phyloP scores from a whole-genome alignment of 352 stramenopile species.

The Phytopythium mirpurense region DNA sequence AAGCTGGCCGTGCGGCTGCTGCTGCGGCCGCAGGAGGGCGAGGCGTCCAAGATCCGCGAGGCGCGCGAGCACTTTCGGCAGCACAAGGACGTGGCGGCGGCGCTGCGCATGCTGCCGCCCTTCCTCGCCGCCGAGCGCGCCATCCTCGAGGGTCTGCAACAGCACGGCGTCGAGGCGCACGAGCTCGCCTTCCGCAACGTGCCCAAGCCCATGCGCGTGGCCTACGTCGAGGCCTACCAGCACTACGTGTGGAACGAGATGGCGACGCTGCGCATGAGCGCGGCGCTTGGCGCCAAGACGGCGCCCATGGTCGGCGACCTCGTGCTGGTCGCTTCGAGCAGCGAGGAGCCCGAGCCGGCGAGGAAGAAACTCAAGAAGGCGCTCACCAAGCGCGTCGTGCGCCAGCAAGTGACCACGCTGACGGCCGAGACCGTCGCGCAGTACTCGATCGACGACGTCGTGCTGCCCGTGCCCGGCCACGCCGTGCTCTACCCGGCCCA shows the following conservation, averaged over 20 bases:
- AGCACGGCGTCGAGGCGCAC: conserved; percentile 69
- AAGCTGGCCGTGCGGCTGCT: conserved; percentile 91
- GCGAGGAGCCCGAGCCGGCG: conserved; percentile 13
- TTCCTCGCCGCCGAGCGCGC: conserved; percentile 68
- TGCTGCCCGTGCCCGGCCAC: conserved; percentile 92
- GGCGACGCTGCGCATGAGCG: conserved; percentile 84
- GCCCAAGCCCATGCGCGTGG: conserved; percentile 45
- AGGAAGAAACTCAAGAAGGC: conserved; percentile 31
- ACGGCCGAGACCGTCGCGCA: conserved; percentile 79
- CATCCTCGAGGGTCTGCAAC: conserved; percentile 64
- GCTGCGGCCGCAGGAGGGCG: conserved; percentile 79
- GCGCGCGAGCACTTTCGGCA: conserved; percentile 76
- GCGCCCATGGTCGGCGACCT: conserved; percentile 87
- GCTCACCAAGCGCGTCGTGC: conserved; percentile 13
- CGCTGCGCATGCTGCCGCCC: conserved; percentile 70
- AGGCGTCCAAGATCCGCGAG: conserved; percentile 74
- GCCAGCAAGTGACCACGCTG: conserved; percentile 46
- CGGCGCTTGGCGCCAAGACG: conserved; percentile 45
- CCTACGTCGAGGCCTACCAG: conserved; percentile 87
- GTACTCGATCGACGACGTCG: conserved; percentile 92
- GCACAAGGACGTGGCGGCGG: conserved; percentile 77
- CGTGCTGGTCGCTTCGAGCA: conserved; percentile 41
- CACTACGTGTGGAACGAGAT: conserved; percentile 95
- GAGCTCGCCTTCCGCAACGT: conserved; percentile 70
- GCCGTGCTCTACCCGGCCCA: conserved; percentile 85